Conservation (phyloP, 129 eudicot genomes). For the Saussurea involucrata region DNA sequence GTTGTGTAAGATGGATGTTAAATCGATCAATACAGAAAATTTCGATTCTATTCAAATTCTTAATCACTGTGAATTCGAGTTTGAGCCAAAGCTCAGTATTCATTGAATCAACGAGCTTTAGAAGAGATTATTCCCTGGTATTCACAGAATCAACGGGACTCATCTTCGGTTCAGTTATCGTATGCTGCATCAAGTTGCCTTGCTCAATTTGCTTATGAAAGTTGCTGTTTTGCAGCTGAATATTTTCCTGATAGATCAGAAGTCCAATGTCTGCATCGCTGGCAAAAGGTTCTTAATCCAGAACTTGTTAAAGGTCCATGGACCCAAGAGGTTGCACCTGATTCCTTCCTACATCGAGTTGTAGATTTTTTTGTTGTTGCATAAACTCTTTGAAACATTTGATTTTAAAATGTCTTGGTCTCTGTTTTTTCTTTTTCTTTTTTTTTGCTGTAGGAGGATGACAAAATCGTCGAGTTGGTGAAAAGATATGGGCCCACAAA, state of each 20-base stretch:
- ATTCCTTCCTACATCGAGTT: neutral
- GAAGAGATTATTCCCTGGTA: no score
- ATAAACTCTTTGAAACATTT: neutral
- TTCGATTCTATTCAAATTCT: no score
- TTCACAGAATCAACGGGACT: no score
- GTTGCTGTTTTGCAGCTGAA: conserved; percentile 66
- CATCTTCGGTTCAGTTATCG: neutral
- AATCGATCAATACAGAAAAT: no score
- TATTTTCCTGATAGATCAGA: conserved; percentile 92
- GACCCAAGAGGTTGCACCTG: conserved; percentile 79
- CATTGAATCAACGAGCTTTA: no score
- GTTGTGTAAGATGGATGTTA: no score
- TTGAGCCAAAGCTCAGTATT: no score
- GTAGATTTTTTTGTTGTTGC: neutral
- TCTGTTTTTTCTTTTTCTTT: conserved; percentile 9
- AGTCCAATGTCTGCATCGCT: conserved; percentile 95
- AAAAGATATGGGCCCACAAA: conserved; percentile 84
- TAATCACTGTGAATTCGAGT: no score
- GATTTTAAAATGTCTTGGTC: neutral
- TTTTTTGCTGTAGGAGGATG: conserved; percentile 74
- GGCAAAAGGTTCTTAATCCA: conserved; percentile 99
- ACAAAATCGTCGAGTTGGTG: conserved; percentile 69
- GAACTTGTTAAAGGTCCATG: conserved; percentile 97
- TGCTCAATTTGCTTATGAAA: conserved; percentile 11
- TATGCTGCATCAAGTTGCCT: neutral